These are phyloP conservation scores for Spirogloea muscicola DNA, from an alignment of 139 green algal genomes.

Conservation along the genomic window DNA sequence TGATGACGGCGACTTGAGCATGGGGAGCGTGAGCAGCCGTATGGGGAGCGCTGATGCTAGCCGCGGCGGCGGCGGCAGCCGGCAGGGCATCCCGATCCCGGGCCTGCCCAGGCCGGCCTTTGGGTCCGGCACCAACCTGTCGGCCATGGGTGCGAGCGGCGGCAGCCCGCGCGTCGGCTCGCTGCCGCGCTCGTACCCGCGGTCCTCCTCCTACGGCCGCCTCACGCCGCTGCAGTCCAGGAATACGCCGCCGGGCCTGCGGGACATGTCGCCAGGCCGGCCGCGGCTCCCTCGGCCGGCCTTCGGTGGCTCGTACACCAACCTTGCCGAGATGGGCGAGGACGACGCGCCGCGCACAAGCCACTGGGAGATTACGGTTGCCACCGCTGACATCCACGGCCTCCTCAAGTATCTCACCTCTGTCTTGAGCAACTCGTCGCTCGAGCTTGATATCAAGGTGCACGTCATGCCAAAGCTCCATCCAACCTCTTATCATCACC, in stretches of 20 bases:
- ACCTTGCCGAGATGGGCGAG: constrained; percentile 15
- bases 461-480: neutral
- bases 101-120: constrained; percentile 15
- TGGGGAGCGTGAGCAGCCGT: no score
- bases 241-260: neutral
- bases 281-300: neutral
- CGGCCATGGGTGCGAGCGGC: neutral
- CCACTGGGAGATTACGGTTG: constrained; percentile 29
- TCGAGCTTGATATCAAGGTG: constrained; percentile 27
- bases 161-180: no score
- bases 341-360: constrained; percentile 5
- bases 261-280: neutral
- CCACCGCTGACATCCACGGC: constrained; percentile 21
- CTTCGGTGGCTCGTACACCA: constrained; percentile 10
- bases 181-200: no score
- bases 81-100: constrained; percentile 2
- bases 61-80: no score
- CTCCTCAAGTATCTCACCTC: constrained; percentile 30
- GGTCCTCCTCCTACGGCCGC: constrained; percentile 2
- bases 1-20: no score
- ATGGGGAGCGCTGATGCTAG: no score
- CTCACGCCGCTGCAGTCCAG: neutral
- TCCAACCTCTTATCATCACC: neutral
- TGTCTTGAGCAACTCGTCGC: neutral
- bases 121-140: constrained; percentile 7